Evolutionary conservation across 2,329 filamentous ascomycete species (phyloP).

Genomic region (Exophiala sideris): DNA sequence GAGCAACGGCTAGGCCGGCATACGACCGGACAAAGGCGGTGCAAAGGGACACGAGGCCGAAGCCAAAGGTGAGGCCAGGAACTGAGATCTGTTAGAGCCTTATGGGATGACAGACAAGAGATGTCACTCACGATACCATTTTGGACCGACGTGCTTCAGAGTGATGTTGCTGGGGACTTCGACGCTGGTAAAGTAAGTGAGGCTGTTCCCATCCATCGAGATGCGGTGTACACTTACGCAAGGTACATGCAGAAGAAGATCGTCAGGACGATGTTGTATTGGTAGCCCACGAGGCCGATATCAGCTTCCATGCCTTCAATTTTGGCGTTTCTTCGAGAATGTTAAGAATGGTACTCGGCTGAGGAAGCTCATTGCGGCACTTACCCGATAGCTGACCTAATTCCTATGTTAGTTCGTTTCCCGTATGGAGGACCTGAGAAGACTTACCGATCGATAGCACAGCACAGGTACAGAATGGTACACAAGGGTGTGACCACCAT

Average conservation of each 20-base stretch:
- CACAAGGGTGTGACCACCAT: slow-evolving; percentile 22
- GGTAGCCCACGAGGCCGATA: slow-evolving; percentile 44
- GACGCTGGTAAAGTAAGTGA: slow-evolving; percentile 35
- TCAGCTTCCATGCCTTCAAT: slow-evolving; percentile 46
- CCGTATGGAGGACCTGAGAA: neutral
- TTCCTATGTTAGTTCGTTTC: neutral
- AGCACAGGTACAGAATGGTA: slow-evolving; percentile 24
- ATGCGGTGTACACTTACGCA: slow-evolving; percentile 21
- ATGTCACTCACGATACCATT: slow-evolving; percentile 38
- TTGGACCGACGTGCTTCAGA: slow-evolving; percentile 45
- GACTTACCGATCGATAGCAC: slow-evolving; percentile 20
- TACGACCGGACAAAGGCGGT: slow-evolving; percentile 53
- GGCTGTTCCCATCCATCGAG: slow-evolving; percentile 43
- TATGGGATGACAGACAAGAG: neutral
- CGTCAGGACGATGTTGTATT: slow-evolving; percentile 38
- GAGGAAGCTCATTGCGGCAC: neutral
- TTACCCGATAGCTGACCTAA: slow-evolving; percentile 1
- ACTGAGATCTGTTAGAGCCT: slow-evolving; percentile 20
- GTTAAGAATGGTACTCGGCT: slow-evolving; percentile 11
- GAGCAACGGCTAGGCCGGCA: slow-evolving; percentile 47
- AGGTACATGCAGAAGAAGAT: slow-evolving; percentile 47
- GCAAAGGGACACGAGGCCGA: slow-evolving; percentile 40
- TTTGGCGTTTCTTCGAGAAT: slow-evolving; percentile 19
- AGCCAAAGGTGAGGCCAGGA: slow-evolving; percentile 18
- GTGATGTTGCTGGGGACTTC: slow-evolving; percentile 64